Conservation (phyloP, 2,329 filamentous ascomycete species). For the Chaetomiaceae sp. region DNA sequence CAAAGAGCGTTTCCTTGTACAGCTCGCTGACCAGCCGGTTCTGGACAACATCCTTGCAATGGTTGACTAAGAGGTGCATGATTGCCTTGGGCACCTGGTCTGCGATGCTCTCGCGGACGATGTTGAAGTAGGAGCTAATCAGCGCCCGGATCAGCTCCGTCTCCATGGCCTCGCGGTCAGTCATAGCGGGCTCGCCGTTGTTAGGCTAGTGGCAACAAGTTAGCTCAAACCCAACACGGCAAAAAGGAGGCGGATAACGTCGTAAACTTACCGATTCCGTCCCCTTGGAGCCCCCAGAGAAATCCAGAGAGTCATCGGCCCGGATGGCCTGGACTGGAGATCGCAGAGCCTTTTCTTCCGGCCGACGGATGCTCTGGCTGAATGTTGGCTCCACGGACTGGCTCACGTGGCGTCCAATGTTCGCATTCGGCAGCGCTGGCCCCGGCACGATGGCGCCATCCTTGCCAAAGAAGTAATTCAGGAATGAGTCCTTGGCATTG, state of each 20-base stretch:
- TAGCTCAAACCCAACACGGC: constrained; percentile 20
- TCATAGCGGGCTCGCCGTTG: constrained; percentile 76
- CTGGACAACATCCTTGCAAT: constrained; percentile 96
- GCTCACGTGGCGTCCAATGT: constrained; percentile 61
- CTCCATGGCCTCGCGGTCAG: constrained; percentile 93
- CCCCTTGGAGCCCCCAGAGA: constrained; percentile 39
- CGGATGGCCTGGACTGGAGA: constrained; percentile 39
- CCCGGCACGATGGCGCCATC: constrained; percentile 58
- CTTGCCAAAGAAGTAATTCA: constrained; percentile 99
- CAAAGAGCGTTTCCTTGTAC: constrained; percentile 87
- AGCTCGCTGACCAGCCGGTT: constrained; percentile 93
- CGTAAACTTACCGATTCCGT: constrained; percentile 60
- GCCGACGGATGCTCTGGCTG: constrained; percentile 74
- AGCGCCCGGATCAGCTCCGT: constrained; percentile 94
- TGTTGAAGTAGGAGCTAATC: constrained; percentile 98
- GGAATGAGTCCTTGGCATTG: constrained; percentile 77
- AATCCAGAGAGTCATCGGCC: constrained; percentile 41
- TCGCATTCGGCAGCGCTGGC: constrained; percentile 36
- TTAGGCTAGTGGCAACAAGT: constrained; percentile 40
- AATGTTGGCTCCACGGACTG: constrained; percentile 77
- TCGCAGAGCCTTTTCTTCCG: constrained; percentile 54
- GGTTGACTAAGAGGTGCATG: constrained; percentile 97
- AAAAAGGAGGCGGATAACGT: too few species aligned
- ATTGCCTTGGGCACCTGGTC: constrained; percentile 98
- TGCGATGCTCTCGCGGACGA: constrained; percentile 96